A percentile compares a stretch with the other conserved stretches of the same genome.
Conservation (phyloP, 2,329 filamentous ascomycete species). For the Pestalotiopsis sp. region DNA sequence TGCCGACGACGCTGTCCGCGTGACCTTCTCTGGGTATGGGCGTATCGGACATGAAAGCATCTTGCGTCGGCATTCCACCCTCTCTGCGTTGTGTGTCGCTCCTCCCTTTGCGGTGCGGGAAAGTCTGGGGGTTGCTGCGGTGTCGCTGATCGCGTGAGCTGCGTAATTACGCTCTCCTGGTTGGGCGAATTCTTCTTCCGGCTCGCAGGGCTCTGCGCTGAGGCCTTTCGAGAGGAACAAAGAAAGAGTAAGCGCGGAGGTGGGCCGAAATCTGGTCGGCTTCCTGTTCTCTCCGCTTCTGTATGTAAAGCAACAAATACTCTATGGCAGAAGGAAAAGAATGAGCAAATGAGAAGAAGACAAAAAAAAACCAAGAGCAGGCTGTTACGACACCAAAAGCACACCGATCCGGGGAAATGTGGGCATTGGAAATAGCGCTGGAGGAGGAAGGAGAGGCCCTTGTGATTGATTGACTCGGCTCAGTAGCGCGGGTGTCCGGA, state of each 20-base stretch:
- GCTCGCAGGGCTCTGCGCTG: background rate
- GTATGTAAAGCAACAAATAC: background rate
- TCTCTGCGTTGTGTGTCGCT: background rate
- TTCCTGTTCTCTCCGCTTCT: background rate
- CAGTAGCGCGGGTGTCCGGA: background rate
- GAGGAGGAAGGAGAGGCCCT: background rate
- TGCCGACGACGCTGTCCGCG: conserved; percentile 25
- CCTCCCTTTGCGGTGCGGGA: background rate
- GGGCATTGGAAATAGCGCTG: background rate
- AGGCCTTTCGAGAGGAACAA: background rate
- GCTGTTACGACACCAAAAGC: background rate
- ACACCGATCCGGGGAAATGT: background rate
- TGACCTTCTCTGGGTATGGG: conserved; percentile 41
- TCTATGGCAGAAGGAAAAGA: background rate
- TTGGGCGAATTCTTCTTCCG: background rate
- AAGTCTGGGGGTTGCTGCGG: background rate
- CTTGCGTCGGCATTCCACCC: conserved; percentile 56
- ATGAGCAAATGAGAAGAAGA: background rate
- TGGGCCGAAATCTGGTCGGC: background rate
- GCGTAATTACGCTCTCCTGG: background rate
- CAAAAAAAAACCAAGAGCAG: background rate
- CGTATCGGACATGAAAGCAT: conserved; percentile 62
- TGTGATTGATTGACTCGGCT: background rate
- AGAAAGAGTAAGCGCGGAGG: background rate
- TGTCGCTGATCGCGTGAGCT: background rate